phyloP scores from a whole-genome alignment of 306 rosid species.

The Glycine soja region DNA sequence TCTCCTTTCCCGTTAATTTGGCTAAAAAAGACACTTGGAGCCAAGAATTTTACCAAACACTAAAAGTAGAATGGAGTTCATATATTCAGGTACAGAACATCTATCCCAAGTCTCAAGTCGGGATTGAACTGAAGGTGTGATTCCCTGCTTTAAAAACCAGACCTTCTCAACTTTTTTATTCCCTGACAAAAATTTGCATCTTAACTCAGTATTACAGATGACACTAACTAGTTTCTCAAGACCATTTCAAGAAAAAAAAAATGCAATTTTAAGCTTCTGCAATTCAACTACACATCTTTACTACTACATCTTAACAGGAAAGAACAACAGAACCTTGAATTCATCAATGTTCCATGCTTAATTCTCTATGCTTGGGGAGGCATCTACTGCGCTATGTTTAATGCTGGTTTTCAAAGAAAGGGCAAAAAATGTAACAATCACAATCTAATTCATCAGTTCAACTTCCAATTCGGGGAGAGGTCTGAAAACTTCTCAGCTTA shows the following conservation, averaged over 20 bases:
- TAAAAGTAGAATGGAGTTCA: background rate
- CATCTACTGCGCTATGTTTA: constrained; percentile 11
- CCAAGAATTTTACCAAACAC: background rate
- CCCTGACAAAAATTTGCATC: background rate
- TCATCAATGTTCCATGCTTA: constrained; percentile 24
- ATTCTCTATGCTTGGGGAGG: background rate
- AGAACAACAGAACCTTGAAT: constrained; percentile 34
- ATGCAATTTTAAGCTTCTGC: constrained; percentile 25
- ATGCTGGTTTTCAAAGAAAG: constrained; percentile 13
- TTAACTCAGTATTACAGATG: constrained; percentile 22
- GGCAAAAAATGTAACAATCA: constrained; percentile 13
- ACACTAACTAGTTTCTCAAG: constrained; percentile 26
- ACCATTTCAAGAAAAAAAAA: constrained; percentile 19
- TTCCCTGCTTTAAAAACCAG: background rate
- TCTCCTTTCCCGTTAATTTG: background rate
- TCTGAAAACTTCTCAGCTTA: constrained; percentile 44
- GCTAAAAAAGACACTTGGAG: background rate
- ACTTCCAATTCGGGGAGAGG: constrained; percentile 18
- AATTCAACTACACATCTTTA: constrained; percentile 18
- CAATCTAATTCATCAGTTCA: constrained; percentile 22
- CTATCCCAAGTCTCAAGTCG: background rate
- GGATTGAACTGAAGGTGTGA: background rate
- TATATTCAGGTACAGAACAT: background rate
- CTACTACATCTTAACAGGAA: background rate
- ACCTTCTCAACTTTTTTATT: constrained; percentile 15